Percentiles rank a stretch among this genome's conserved stretches.
Conservation (phyloP, 225 moss, liverwort and hornwort genomes). For the Antitrichia curtipendula region DNA sequence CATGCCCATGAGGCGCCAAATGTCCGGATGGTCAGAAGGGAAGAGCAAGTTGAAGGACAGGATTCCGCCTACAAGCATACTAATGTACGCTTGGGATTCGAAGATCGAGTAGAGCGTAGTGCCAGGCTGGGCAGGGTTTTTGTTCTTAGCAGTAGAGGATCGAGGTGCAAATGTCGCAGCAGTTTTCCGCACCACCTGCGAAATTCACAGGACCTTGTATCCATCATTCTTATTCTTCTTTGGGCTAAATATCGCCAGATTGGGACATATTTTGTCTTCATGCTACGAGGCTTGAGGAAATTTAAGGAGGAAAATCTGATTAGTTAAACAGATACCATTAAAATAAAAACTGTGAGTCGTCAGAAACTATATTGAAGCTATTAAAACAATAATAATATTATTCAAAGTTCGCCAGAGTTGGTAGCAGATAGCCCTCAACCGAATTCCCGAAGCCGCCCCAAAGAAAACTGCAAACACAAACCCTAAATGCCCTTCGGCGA, state of each 20-base stretch:
- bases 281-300: neutral
- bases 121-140: conserved; percentile 81
- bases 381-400: neutral
- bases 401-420: neutral
- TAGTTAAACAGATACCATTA: neutral
- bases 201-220: neutral
- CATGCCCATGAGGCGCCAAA: conserved; percentile 99
- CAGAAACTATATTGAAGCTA: neutral
- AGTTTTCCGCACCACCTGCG: conserved; percentile 85
- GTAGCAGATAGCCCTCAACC: neutral
- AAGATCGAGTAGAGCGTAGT: conserved; percentile 72
- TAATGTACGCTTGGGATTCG: conserved; percentile 66
- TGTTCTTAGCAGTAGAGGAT: conserved; percentile 67
- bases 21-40: conserved; percentile 84
- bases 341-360: neutral
- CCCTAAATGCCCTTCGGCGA: neutral
- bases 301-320: neutral
- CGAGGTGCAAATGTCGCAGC: conserved; percentile 93
- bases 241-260: neutral
- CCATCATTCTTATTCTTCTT: neutral
- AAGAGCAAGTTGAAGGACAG: conserved; percentile 90
- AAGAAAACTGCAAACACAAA: neutral
- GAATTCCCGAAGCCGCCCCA: neutral
- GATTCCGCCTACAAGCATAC: conserved; percentile 78
- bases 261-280: neutral